Percentiles rank a stretch among this genome's conserved stretches.
Evolutionary conservation across 495 filamentous ascomycete genomes (phyloP).

Genomic region (Hypoxylon trugodes): DNA sequence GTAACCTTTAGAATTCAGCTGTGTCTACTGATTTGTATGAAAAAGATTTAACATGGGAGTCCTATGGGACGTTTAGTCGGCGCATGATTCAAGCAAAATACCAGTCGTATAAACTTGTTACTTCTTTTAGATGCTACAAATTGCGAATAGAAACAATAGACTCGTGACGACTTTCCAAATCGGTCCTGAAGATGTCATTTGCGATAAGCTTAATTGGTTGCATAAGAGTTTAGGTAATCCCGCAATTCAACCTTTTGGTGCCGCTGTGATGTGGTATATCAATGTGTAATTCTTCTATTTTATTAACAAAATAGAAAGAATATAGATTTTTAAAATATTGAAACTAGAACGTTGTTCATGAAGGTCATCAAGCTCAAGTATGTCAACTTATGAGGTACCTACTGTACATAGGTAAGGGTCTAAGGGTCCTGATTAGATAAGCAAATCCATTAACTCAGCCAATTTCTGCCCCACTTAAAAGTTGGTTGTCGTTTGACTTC

Average conservation of each 20-base stretch:
- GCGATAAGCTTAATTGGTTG: no score
- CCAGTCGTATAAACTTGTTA: conserved; percentile 17
- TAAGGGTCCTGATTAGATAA: no score
- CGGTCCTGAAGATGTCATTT: no score
- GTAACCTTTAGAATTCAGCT: conserved; percentile 18
- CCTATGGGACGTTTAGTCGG: conserved; percentile 11
- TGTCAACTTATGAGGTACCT: background rate
- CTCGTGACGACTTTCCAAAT: background rate
- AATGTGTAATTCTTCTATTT: no score
- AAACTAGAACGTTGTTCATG: no score
- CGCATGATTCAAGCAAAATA: conserved; percentile 26
- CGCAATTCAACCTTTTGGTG: no score
- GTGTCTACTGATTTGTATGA: conserved; percentile 26
- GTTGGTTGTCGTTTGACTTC: background rate
- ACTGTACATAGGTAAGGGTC: no score
- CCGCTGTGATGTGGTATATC: background rate
- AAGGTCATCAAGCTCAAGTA: no score
- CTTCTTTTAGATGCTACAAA: background rate
- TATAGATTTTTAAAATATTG: no score
- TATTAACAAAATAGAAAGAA: no score
- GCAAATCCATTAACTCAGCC: no score
- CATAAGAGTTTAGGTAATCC: no score
- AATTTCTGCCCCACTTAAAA: conserved; percentile 25
- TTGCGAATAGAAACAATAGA: background rate
- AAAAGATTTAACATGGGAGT: conserved; percentile 28